Base-by-base conservation (phyloP, 441 rosid species). In the Adansonia rubrostipa region DNA sequence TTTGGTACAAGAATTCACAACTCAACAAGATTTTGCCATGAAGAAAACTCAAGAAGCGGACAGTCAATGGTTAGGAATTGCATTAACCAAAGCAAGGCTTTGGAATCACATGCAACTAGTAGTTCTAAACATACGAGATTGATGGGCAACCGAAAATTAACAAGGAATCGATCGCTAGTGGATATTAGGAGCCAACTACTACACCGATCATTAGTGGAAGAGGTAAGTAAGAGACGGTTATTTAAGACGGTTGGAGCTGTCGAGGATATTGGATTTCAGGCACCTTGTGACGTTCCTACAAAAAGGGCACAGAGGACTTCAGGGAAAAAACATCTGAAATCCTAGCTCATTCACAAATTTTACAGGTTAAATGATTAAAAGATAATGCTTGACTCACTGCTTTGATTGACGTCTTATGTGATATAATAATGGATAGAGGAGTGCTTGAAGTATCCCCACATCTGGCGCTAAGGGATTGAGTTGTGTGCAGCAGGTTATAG, bases 171-270 rank as follows among this genome's bases (percentile, higher is more conserved):
- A 19, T 93, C 97, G 4, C 86, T 92, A 17, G 88, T 92, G n/a
- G 95, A 93, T 72, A 80, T 91, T 56, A 91, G 91, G 9, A 91
- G 92, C 82, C 94, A 87, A 66, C 71, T 87, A 50, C 84, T 86
- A 1, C 94, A 90, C 81, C 86, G 87, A 67, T 91, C 94, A 5
- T 72, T 88, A 63, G 84, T 85, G 54, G 94, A 92, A 87, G 97
- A 92, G 79, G 89, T 92, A 72, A 81, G 83, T 77, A 92, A 80
- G 81, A 85, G 89, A 84, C 63, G 95, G 60, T 61, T 88, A 83
- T 85, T 84, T 83, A 93, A 83, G 78, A 93, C 98, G 10, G 97
- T 83, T 47, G 98, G 98, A 81, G 93, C 85, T 11, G 92, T 93
- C 11, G 94, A 92, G 78, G 71, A 85, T 73, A 87, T 93, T 51